Percentiles rank a stretch among this genome's conserved stretches.
Conservation (phyloP, 176 grass and related monocot species). For the Oryza coarctata region DNA sequence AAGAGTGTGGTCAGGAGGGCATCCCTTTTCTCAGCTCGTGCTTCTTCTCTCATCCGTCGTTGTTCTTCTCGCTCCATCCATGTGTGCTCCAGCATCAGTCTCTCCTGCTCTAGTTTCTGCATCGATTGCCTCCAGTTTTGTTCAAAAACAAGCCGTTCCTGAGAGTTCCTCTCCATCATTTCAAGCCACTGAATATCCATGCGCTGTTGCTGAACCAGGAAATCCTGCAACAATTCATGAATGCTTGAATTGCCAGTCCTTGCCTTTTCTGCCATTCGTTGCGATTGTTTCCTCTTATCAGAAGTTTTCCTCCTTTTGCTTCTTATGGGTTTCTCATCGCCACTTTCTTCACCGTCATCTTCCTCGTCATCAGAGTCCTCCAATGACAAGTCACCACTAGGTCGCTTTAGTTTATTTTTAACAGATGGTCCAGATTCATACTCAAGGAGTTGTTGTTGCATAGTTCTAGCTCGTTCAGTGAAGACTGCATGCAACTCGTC, state of each 20-base stretch:
- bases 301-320: constrained; percentile 50
- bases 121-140: constrained; percentile 78
- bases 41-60: constrained; percentile 52
- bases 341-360: constrained; percentile 47
- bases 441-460: constrained; percentile 84
- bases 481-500: constrained; percentile 87
- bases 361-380: constrained; percentile 39
- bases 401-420: constrained; percentile 63
- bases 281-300: constrained; percentile 41
- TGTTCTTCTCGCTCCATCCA: constrained; percentile 77
- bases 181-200: constrained; percentile 72
- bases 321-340: constrained; percentile 47
- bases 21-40: constrained; percentile 59
- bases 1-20: constrained; percentile 40
- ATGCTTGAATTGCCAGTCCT: constrained; percentile 43
- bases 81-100: constrained; percentile 71
- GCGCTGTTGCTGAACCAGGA: constrained; percentile 70
- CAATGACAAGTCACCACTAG: constrained; percentile 31
- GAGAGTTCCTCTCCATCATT: constrained; percentile 58
- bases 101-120: constrained; percentile 84
- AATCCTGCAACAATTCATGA: constrained; percentile 68
- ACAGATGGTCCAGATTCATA: constrained; percentile 64
- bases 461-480: constrained; percentile 73
- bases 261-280: constrained; percentile 23
- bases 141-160: constrained; percentile 65